Conservation (phyloP, 116 monocot species). For the Zostera marina region DNA sequence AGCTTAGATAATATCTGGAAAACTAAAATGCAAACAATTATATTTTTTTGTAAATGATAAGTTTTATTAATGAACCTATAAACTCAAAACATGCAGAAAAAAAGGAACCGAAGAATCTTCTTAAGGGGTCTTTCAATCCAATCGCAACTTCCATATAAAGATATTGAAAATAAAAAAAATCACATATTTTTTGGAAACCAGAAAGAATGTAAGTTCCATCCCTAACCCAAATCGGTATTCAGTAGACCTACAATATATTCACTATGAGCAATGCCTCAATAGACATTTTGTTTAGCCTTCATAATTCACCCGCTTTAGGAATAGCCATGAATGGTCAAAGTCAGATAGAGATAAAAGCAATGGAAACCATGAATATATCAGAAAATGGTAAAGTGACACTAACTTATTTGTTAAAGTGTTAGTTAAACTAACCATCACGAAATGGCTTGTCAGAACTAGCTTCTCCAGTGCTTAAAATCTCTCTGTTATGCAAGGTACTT, state of each 20-base stretch:
- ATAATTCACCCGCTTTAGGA: not conserved
- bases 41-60: not conserved
- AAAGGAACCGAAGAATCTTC: not conserved
- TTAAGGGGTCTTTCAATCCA: not conserved
- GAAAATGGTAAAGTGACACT: not conserved
- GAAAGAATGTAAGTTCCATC: too few relatives aligned
- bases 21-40: not conserved
- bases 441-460: not conserved
- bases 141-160: too few relatives aligned
- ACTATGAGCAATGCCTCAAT: too few relatives aligned
- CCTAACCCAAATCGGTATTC: too few relatives aligned
- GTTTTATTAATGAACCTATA: not conserved
- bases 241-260: too few relatives aligned
- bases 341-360: not conserved
- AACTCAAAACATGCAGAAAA: not conserved
- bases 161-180: too few relatives aligned
- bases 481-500: not conserved
- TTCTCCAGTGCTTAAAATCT: not conserved
- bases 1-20: constrained; percentile 5
- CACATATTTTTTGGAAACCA: too few relatives aligned
- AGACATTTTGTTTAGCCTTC: not conserved
- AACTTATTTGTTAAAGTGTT: not conserved
- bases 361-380: not conserved
- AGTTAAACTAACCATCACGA: constrained; percentile 5
- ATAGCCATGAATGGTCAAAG: not conserved